A percentile compares a stretch with the other conserved stretches of the same genome.
Conservation (phyloP, 345 rosid species). For the Rhizophora apiculata region DNA sequence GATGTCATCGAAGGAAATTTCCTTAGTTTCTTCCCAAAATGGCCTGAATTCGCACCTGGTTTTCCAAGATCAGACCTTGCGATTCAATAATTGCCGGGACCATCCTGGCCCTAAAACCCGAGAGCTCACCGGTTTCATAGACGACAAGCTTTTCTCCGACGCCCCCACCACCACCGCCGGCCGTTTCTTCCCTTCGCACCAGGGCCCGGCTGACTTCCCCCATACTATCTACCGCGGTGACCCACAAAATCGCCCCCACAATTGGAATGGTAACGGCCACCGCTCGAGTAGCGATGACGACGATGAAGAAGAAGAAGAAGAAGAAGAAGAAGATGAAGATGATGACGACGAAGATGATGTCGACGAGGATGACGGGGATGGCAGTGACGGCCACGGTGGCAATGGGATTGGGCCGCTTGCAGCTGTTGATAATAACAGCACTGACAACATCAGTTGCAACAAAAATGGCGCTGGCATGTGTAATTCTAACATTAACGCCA, state of each 20-base stretch:
- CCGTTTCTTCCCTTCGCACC: constrained; percentile 45
- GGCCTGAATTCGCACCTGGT: constrained; percentile 49
- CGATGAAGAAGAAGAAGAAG: constrained; percentile 49
- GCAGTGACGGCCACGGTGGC: constrained; percentile 5
- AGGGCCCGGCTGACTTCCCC: background rate
- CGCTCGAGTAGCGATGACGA: constrained; percentile 37
- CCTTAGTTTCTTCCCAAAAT: constrained; percentile 27
- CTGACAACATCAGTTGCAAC: constrained; percentile 15
- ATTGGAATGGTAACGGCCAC: constrained; percentile 32
- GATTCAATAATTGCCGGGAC: constrained; percentile 36
- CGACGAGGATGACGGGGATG: constrained; percentile 17
- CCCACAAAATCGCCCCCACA: constrained; percentile 5
- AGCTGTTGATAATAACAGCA: constrained; percentile 18
- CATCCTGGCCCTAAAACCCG: constrained; percentile 43
- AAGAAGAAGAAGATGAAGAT: constrained; percentile 42
- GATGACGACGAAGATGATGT: constrained; percentile 28
- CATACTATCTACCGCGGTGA: background rate
- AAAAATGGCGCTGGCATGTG: constrained; percentile 3
- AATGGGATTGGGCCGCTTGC: constrained; percentile 9
- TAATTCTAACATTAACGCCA: constrained; percentile 20
- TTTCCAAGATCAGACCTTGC: constrained; percentile 52
- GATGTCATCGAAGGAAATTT: constrained; percentile 49
- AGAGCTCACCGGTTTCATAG: constrained; percentile 52
- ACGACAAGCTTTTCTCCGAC: constrained; percentile 41
- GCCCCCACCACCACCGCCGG: constrained; percentile 19